Conservation (phyloP, 225 moss, liverwort and hornwort genomes). For the Straminergon stramineum region DNA sequence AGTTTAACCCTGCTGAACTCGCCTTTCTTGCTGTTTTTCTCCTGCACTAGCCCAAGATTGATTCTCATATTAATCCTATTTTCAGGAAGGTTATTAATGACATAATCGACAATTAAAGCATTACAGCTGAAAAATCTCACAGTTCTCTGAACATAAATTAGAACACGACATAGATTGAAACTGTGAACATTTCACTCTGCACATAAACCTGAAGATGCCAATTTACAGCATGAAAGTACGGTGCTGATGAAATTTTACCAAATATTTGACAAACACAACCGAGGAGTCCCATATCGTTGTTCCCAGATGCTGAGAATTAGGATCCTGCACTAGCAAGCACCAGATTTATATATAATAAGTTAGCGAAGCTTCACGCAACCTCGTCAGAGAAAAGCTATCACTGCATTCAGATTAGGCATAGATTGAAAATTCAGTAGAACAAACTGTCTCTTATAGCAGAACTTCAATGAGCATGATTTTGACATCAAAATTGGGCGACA, state of each 20-base stretch:
- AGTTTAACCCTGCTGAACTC: slow-evolving; percentile 81
- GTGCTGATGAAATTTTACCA: slow-evolving; percentile 28
- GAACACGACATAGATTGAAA: background rate
- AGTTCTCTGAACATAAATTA: background rate
- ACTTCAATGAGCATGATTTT: background rate
- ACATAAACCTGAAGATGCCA: background rate
- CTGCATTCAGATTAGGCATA: background rate
- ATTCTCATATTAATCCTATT: background rate
- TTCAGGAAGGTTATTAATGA: background rate
- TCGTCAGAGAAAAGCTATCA: background rate
- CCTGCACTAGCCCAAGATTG: slow-evolving; percentile 47
- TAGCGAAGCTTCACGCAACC: background rate
- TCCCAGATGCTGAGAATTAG: slow-evolving; percentile 81
- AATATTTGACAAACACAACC: slow-evolving; percentile 73
- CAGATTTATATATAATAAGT: background rate
- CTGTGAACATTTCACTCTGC: background rate
- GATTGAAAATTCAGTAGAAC: background rate
- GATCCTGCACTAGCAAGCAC: slow-evolving; percentile 44
- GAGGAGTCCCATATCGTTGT: slow-evolving; percentile 97
- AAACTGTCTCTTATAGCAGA: background rate
- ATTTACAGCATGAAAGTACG: background rate
- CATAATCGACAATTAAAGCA: background rate
- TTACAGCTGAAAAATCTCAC: background rate
- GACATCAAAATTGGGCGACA: background rate
- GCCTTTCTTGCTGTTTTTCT: slow-evolving; percentile 86